phyloP scores from a whole-genome alignment of 352 stramenopile genomes.

The Pythium rishiriense region DNA sequence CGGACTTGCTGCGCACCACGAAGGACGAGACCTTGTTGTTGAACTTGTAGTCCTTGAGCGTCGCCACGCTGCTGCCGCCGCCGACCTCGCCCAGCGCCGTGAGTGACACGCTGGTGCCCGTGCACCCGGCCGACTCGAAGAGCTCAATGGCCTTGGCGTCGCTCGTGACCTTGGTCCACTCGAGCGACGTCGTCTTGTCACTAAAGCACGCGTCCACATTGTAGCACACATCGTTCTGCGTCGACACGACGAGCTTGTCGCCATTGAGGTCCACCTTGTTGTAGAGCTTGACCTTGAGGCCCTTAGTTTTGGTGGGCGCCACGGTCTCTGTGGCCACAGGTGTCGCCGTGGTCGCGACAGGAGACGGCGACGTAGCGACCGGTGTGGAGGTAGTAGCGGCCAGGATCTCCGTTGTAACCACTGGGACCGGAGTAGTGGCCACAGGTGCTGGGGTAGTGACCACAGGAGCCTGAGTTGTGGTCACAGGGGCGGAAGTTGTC shows the following conservation, averaged over 20 bases:
- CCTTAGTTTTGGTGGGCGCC: not conserved
- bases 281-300: conserved; percentile 13
- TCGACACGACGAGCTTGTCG: conserved; percentile 8
- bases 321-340: not conserved
- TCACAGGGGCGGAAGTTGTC: not conserved
- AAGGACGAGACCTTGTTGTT: conserved; percentile 15
- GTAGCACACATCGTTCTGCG: conserved; percentile 14
- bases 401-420: not conserved
- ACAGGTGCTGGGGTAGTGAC: not conserved
- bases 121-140: conserved; percentile 2
- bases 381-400: not conserved
- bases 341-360: not conserved
- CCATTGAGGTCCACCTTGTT: conserved; percentile 10
- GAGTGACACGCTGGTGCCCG: conserved; percentile 2
- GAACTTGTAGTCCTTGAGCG: conserved; percentile 8
- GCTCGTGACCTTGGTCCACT: conserved; percentile 7
- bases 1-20: conserved; percentile 7
- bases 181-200: conserved; percentile 2
- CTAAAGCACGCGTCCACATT: conserved; percentile 11
- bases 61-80: conserved; percentile 1
- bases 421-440: not conserved
- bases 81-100: conserved; percentile 1
- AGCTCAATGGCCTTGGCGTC: conserved; percentile 4
- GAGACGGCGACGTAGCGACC: not conserved
- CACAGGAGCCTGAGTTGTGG: not conserved